Percentiles rank a stretch among this genome's conserved stretches.
Evolutionary conservation across 179 eudicot genomes (phyloP).

Genomic region (Silene noctiflora): DNA sequence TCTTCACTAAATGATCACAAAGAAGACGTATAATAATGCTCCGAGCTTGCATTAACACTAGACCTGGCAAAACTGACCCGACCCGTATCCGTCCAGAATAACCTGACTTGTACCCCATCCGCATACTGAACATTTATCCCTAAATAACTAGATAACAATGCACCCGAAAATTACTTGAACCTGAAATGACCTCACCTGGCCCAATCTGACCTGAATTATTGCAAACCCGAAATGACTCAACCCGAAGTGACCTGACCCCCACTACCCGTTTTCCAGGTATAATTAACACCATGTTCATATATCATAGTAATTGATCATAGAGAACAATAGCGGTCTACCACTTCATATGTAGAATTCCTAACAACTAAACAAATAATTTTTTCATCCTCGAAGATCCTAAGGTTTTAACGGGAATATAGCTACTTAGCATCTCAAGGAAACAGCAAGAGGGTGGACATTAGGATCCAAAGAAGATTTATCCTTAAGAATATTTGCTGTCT

Average conservation of each 20-base stretch:
- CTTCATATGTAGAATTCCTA: background rate
- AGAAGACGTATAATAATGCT: background rate
- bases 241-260: too few relatives aligned
- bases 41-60: background rate
- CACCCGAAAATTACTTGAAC: too few relatives aligned
- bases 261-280: too few relatives aligned
- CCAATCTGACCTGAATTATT: too few relatives aligned
- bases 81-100: too few relatives aligned
- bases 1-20: slow-evolving; percentile 9
- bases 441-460: background rate
- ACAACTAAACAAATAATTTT: background rate
- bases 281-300: background rate
- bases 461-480: background rate
- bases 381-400: background rate
- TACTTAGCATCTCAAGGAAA: background rate
- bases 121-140: too few relatives aligned
- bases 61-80: too few relatives aligned
- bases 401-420: background rate
- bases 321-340: background rate
- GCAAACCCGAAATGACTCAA: too few relatives aligned
- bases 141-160: too few relatives aligned
- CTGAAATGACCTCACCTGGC: too few relatives aligned
- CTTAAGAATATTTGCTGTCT: background rate
- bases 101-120: too few relatives aligned
- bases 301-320: background rate